Percentiles rank a stretch among this genome's conserved stretches.
Evolutionary conservation across 306 rosid species (phyloP).

Genomic region (Spatholobus suberectus): DNA sequence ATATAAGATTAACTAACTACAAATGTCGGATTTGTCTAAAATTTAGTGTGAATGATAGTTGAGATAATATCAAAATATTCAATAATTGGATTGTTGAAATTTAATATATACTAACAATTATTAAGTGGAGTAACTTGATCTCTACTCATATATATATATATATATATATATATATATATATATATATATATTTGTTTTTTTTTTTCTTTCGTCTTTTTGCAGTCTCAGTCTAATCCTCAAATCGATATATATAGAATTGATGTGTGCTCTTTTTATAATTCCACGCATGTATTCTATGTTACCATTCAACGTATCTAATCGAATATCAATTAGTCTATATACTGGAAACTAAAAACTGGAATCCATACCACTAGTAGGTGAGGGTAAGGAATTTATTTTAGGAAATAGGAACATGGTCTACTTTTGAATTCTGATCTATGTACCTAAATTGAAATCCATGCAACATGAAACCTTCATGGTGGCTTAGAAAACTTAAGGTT

Average conservation of each 20-base stretch:
- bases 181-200: too few species aligned
- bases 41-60: too few species aligned
- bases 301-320: conserved; percentile 44
- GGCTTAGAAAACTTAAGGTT: background rate
- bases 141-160: too few species aligned
- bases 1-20: too few species aligned
- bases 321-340: background rate
- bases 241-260: conserved; percentile 20
- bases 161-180: too few species aligned
- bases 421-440: background rate
- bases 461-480: background rate
- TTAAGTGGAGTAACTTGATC: too few species aligned
- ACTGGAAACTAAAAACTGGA: conserved; percentile 2
- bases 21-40: too few species aligned
- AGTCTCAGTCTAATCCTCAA: conserved; percentile 10
- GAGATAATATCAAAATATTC: too few species aligned
- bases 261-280: conserved; percentile 21
- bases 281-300: conserved; percentile 12
- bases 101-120: too few species aligned
- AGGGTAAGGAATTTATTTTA: background rate
- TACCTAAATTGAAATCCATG: conserved; percentile 30
- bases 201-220: conserved; percentile 22
- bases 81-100: too few species aligned
- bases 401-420: background rate
- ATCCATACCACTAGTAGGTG: conserved; percentile 14